Base-by-base conservation (phyloP, 2,329 filamentous ascomycete genomes). In the Ophiobolus disseminans region DNA sequence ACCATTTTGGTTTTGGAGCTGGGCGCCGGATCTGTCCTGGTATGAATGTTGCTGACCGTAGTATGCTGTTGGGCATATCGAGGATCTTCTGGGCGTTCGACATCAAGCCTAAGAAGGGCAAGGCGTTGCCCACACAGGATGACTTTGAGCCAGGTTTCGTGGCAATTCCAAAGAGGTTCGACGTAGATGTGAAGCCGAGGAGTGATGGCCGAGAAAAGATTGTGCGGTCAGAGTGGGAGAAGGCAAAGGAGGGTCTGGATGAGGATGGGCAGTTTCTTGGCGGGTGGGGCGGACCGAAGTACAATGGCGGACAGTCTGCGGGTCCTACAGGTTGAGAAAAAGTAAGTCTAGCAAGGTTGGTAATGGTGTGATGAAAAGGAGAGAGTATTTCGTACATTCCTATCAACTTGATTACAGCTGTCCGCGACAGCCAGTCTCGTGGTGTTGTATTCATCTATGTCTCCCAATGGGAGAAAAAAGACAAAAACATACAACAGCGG, bases 1-100 rank as follows among this genome's bases (percentile, higher is more conserved):
- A 72, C 21, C 68, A 72, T 36, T 72, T 60, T 13, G 56, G 50
- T n/a, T 75, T 70, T 39, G 72, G 72, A 3, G 61, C 62, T 44
- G 72, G 72, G 2, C 59, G 72, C 3, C 55, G 69, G 13, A 56
- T 68, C 17, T 73, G 69, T 46, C 66, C 64, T 2, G 68, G 69
- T 19, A 63, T 64, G 39, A 63, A 70, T 36, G 50, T 73, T 21
- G 69, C 65, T 0, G 59, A 68, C 25, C 54, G 59, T 4, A 60
- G 43, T 11, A 38, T 71, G 5, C 62, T 58, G n/a, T 41, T 68
- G 8, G 55, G 46, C 8, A 55, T 69, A 7, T 49, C 67, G 8
- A 50, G 60, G 3, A 35, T 69, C n/a, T 49, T 72, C 3, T 72
- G 68, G 68, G 63, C 55, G 4, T 66, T 71, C 34, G 49, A 67